phyloP scores from a whole-genome alignment of 2,329 filamentous ascomycete genomes.

The Aspergillus sp. region DNA sequence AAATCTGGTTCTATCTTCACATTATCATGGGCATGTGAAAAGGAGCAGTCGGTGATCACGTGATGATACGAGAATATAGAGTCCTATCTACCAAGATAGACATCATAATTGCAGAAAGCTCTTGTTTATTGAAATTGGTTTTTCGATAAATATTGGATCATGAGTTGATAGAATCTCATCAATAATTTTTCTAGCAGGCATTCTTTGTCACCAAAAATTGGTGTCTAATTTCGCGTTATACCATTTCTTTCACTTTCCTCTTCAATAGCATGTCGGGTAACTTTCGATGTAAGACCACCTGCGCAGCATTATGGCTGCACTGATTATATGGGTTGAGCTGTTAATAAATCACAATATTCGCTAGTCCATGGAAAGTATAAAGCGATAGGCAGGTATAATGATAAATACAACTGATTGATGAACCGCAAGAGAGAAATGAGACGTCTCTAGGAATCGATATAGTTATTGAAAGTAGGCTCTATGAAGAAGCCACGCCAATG shows the following conservation, averaged over 20 bases:
- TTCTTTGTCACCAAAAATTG: neutral
- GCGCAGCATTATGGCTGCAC: no score
- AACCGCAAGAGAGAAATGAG: neutral
- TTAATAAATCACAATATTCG: no score
- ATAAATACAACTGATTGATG: neutral
- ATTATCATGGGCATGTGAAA: neutral
- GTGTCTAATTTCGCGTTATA: no score
- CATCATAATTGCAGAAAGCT: no score
- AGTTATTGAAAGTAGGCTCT: constrained; percentile 15
- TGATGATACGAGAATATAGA: neutral
- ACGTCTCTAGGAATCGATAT: constrained; percentile 6
- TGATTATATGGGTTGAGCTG: no score
- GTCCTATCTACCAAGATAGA: no score
- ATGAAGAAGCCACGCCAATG: constrained; percentile 25
- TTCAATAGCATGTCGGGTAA: no score
- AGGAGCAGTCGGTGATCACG: constrained; percentile 2
- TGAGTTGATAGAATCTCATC: neutral
- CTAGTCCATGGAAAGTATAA: no score
- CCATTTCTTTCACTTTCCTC: no score
- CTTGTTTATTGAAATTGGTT: no score
- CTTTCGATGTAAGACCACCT: no score
- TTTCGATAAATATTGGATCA: neutral
- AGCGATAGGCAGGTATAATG: no score
- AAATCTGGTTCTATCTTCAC: neutral
- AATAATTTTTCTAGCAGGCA: neutral